phyloP scores from a whole-genome alignment of 1,139 yeast species.

The Candida labiduridarum region DNA sequence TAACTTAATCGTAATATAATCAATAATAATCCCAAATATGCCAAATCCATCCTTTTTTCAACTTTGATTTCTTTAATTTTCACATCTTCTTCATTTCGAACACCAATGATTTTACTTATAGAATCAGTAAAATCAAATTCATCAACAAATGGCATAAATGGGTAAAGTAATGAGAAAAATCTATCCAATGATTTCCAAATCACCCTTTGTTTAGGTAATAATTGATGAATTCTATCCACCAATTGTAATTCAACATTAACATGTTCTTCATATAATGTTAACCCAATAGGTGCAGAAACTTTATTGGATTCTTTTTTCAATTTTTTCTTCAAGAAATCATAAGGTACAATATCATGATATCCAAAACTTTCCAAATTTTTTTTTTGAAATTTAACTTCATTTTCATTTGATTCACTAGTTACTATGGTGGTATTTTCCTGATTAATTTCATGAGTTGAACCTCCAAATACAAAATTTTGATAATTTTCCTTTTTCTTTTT shows the following conservation, averaged over 20 bases:
- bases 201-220: slow-evolving; percentile 35
- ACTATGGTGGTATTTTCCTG: slow-evolving; percentile 29
- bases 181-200: slow-evolving; percentile 35
- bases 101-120: slow-evolving; percentile 30
- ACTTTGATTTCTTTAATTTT: slow-evolving; percentile 23
- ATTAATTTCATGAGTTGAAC: slow-evolving; percentile 22
- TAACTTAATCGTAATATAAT: slow-evolving; percentile 33
- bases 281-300: slow-evolving; percentile 28
- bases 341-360: slow-evolving; percentile 38
- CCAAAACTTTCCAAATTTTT: slow-evolving; percentile 40
- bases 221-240: slow-evolving; percentile 31
- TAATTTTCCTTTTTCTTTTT: slow-evolving; percentile 26
- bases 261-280: slow-evolving; percentile 32
- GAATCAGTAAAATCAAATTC: slow-evolving; percentile 26
- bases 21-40: slow-evolving; percentile 33
- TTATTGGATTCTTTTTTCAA: slow-evolving; percentile 19
- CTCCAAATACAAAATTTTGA: slow-evolving; percentile 22
- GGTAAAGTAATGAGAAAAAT: slow-evolving; percentile 35
- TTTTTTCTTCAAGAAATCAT: slow-evolving; percentile 26
- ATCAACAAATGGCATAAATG: slow-evolving; percentile 41
- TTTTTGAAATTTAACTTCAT: slow-evolving; percentile 27
- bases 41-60: slow-evolving; percentile 36
- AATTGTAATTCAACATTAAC: slow-evolving; percentile 33
- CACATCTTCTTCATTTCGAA: slow-evolving; percentile 22
- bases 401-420: slow-evolving; percentile 17